A percentile compares a stretch with the other conserved stretches of the same genome.
Evolutionary conservation across 2,329 filamentous ascomycete genomes (phyloP).

Genomic region (Diaporthe sp.): DNA sequence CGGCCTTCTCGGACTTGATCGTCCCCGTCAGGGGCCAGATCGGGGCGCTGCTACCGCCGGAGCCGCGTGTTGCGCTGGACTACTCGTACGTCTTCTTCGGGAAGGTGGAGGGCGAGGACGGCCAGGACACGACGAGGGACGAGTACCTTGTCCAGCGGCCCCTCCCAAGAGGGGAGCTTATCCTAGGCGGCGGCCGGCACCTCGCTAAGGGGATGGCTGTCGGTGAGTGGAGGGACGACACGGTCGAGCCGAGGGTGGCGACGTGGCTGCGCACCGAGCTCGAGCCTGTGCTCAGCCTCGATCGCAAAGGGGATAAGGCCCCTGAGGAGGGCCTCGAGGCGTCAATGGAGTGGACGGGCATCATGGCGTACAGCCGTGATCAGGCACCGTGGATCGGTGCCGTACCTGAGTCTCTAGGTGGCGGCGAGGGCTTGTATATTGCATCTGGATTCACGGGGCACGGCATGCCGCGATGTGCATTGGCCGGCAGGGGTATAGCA

Average conservation of each 20-base stretch:
- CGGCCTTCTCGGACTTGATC: constrained; percentile 77
- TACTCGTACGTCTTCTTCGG: constrained; percentile 77
- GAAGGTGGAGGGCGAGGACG: constrained; percentile 43
- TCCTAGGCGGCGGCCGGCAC: constrained; percentile 79
- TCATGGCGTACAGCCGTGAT: constrained; percentile 83
- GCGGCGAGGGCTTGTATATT: constrained; percentile 71
- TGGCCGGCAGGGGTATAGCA: constrained; percentile 75
- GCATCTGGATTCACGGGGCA: constrained; percentile 80
- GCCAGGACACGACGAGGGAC: constrained; percentile 63
- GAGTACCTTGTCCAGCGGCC: constrained; percentile 83
- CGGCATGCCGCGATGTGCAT: constrained; percentile 81
- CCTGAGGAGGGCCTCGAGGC: constrained; percentile 60
- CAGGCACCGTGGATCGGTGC: constrained; percentile 78
- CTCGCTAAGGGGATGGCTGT: constrained; percentile 64
- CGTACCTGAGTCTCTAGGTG: constrained; percentile 68
- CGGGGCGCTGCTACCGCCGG: constrained; percentile 73
- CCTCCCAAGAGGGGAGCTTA: constrained; percentile 69
- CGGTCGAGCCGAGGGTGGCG: constrained; percentile 61
- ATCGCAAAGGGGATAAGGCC: constrained; percentile 48
- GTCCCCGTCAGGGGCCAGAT: constrained; percentile 84
- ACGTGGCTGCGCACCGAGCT: constrained; percentile 67
- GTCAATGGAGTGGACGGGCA: constrained; percentile 81
- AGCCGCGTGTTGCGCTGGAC: constrained; percentile 55
- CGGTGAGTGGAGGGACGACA: constrained; percentile 53
- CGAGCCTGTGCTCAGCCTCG: constrained; percentile 57